These are phyloP conservation scores for Sporothrix globosa DNA, from an alignment of 2,329 filamentous ascomycete genomes.

Conservation along the genomic window DNA sequence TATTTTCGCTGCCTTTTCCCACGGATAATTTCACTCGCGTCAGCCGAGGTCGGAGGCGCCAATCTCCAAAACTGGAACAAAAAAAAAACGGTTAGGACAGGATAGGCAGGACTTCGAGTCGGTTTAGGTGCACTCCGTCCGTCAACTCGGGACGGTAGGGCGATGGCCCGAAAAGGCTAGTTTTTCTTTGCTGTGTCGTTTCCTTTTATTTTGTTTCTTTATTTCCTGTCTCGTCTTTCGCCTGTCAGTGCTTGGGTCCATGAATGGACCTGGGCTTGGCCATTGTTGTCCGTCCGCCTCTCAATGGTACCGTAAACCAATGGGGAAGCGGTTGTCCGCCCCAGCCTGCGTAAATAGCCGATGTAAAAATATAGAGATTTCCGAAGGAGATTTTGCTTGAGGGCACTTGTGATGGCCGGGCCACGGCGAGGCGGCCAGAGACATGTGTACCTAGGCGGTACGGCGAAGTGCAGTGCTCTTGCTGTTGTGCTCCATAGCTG, in stretches of 20 bases:
- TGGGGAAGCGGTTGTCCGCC: constrained; percentile 11
- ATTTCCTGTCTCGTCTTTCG: too few relatives aligned
- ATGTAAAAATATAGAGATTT: neutral
- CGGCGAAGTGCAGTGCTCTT: neutral
- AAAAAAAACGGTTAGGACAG: neutral
- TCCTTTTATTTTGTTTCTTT: too few relatives aligned
- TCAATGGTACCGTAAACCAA: neutral
- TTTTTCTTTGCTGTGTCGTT: neutral
- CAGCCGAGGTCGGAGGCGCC: constrained; percentile 28
- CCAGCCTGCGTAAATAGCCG: too few relatives aligned
- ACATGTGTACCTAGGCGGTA: neutral
- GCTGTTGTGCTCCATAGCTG: neutral
- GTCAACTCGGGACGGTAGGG: constrained; percentile 7
- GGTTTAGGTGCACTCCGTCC: neutral
- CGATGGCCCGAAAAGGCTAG: constrained; percentile 22
- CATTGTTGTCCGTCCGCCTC: neutral
- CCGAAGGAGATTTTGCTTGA: neutral
- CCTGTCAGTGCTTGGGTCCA: neutral
- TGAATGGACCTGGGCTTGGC: neutral
- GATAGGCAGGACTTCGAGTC: constrained; percentile 9
- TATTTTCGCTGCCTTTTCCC: constrained; percentile 16
- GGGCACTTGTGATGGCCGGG: neutral
- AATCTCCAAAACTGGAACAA: neutral
- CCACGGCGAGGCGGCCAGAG: constrained; percentile 15
- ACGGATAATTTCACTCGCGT: constrained; percentile 26